phyloP scores from a whole-genome alignment of 345 rosid species.

The Brassica nigra region DNA sequence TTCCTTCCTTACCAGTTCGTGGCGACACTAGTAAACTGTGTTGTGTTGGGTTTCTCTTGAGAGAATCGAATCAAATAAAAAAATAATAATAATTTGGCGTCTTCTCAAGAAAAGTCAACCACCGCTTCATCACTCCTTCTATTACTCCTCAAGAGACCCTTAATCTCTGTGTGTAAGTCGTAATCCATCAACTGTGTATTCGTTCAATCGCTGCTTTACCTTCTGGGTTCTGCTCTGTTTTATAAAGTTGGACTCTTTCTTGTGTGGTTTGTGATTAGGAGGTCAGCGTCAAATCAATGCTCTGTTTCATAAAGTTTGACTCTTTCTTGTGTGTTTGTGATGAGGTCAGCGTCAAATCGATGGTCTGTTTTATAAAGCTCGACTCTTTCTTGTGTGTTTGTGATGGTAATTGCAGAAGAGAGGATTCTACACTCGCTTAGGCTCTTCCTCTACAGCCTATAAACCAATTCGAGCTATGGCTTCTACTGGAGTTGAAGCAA shows the following conservation, averaged over 20 bases:
- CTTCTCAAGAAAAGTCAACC: slow-evolving; percentile 19
- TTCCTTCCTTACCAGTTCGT: slow-evolving; percentile 17
- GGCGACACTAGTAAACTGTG: slow-evolving; percentile 11
- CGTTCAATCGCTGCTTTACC: slow-evolving; percentile 10
- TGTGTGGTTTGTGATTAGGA: neutral
- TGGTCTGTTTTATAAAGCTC: no score
- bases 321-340: slow-evolving; percentile 5
- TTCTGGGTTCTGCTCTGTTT: neutral
- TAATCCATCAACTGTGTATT: slow-evolving; percentile 1
- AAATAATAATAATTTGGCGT: neutral
- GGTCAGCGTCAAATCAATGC: no score
- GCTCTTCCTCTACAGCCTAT: slow-evolving; percentile 24
- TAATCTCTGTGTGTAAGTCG: slow-evolving; percentile 50
- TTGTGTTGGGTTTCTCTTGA: neutral
- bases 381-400: neutral
- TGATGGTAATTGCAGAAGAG: slow-evolving; percentile 50
- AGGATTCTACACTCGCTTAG: slow-evolving; percentile 35
- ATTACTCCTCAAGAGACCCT: slow-evolving; percentile 22
- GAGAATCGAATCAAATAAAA: slow-evolving; percentile 20
- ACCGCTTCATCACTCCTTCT: slow-evolving; percentile 49
- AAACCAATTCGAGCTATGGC: slow-evolving; percentile 52
- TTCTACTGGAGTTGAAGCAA: slow-evolving; percentile 44
- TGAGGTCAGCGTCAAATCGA: neutral
- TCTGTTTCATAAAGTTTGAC: slow-evolving; percentile 2
- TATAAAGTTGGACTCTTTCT: neutral